phyloP scores from a whole-genome alignment of 2,329 filamentous ascomycete species.

The Chaetomiaceae sp. region DNA sequence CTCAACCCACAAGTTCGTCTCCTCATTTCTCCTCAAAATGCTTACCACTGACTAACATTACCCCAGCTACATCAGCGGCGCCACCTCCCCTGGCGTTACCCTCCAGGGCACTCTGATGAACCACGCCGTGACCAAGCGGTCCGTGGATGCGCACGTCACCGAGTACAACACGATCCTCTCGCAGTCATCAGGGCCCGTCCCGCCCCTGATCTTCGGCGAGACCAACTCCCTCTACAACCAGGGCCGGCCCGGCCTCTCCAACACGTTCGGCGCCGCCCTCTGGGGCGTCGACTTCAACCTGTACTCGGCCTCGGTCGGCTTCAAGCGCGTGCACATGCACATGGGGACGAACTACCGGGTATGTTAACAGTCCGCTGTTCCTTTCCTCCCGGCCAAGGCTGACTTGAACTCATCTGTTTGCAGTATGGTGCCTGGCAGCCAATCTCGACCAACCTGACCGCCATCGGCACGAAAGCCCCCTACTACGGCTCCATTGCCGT shows the following conservation, averaged over 20 bases:
- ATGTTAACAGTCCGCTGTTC: slow-evolving; percentile 6
- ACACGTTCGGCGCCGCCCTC: slow-evolving; percentile 61
- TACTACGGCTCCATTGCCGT: slow-evolving; percentile 61
- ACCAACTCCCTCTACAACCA: slow-evolving; percentile 60
- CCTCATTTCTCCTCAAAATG: not conserved
- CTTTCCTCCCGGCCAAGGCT: not conserved
- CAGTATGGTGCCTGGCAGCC: slow-evolving; percentile 59
- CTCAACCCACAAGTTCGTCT: slow-evolving; percentile 55
- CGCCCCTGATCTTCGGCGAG: slow-evolving; percentile 57
- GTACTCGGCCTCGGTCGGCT: slow-evolving; percentile 50
- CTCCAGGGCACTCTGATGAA: slow-evolving; percentile 61
- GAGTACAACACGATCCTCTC: slow-evolving; percentile 42
- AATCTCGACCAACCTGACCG: slow-evolving; percentile 44
- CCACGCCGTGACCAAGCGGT: slow-evolving; percentile 49
- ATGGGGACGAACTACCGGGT: slow-evolving; percentile 57
- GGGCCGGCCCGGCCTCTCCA: slow-evolving; percentile 57
- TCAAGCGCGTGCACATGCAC: slow-evolving; percentile 60
- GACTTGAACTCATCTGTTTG: not conserved
- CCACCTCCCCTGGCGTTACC: slow-evolving; percentile 55
- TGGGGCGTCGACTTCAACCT: slow-evolving; percentile 62
- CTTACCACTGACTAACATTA: not conserved
- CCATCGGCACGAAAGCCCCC: slow-evolving; percentile 55
- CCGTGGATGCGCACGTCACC: slow-evolving; percentile 45
- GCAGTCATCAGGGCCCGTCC: slow-evolving; percentile 25
- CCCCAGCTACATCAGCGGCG: slow-evolving; percentile 57